Base-by-base conservation (phyloP, 148 eudicot species). In the Rhododendron mucronatum region DNA sequence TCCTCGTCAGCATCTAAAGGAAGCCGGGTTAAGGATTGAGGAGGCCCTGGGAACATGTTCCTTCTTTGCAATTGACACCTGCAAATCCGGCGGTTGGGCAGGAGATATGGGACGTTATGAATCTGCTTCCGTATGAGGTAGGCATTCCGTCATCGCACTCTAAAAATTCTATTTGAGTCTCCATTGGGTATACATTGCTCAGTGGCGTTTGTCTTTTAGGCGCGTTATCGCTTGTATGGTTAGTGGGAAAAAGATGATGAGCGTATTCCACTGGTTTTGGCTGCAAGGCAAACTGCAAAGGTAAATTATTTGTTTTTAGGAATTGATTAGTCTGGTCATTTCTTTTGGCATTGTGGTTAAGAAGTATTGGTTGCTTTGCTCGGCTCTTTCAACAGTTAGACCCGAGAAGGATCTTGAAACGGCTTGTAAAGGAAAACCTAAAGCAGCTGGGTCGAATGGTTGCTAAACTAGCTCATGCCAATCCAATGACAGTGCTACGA, bases 201-300 rank as follows among this genome's bases (percentile, higher is more conserved):
- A 20, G 18, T 67, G 30, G 18, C 5, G 6, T 84, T 86, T 65
- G 63, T 88, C 63, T 85, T 37, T 83, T 88, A 97, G 99, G 96
- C 80, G 83, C 92, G 99, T 26, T 97, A 93, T 89, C 98, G 98
- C 78, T 91, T 97, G 11, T 97, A 97, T 88, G 99, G 99, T 83
- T 98, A 97, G 88, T 97, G 99, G 99, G 99, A 97, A 79, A 97
- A 91, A 91, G 98, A 97, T 90, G 98, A 94, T 83, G 99, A 94
- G 87, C 90, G 88, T 50, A 89, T 89, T 85, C 99, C 98, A 78
- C 90, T 97, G 98, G 90, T 95, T 91, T 90, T 95, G 93, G 92
- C 98, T 82, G 98, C 99, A 53, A 93, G 96, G 90, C 99, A 97
- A 91, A 97, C 96, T 12, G 98, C 98, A 20, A 97, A 91, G 95